Evolutionary conservation across 164 flowering plant genomes (phyloP).

Genomic region (Platanus orientalis): DNA sequence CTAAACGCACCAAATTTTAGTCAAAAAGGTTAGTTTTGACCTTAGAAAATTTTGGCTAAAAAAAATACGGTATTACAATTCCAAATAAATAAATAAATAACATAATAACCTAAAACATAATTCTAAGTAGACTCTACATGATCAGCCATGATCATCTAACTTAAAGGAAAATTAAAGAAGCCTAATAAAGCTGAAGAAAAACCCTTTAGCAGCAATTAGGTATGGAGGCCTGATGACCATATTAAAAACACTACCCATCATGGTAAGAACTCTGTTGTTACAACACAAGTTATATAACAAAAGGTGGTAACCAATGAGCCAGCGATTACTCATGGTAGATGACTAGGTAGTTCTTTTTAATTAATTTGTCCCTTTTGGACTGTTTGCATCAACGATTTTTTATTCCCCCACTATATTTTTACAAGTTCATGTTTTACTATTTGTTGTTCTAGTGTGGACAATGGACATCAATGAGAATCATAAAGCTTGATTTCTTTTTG

Average conservation of each 20-base stretch:
- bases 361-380: too few relatives aligned
- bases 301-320: constrained; percentile 30
- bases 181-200: constrained; percentile 25
- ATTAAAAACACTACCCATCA: not conserved
- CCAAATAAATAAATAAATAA: too few relatives aligned
- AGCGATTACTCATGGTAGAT: constrained; percentile 66
- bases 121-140: constrained; percentile 21
- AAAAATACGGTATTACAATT: too few relatives aligned
- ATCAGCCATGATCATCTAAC: constrained; percentile 45
- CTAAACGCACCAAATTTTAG: too few relatives aligned
- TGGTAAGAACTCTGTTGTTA: constrained; percentile 25
- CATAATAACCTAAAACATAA: too few relatives aligned
- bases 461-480: constrained; percentile 12
- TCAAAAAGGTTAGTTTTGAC: too few relatives aligned
- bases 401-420: not conserved
- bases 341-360: constrained; percentile 54
- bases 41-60: too few relatives aligned
- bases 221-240: constrained; percentile 45
- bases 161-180: constrained; percentile 28
- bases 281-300: constrained; percentile 34
- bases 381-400: not conserved
- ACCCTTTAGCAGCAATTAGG: constrained; percentile 30
- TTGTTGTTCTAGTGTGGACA: constrained; percentile 4
- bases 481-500: constrained; percentile 11
- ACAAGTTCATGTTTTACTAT: not conserved